Base-by-base conservation (phyloP, 1,284 basidiomycete genomes). In the Trichosporon sp. region DNA sequence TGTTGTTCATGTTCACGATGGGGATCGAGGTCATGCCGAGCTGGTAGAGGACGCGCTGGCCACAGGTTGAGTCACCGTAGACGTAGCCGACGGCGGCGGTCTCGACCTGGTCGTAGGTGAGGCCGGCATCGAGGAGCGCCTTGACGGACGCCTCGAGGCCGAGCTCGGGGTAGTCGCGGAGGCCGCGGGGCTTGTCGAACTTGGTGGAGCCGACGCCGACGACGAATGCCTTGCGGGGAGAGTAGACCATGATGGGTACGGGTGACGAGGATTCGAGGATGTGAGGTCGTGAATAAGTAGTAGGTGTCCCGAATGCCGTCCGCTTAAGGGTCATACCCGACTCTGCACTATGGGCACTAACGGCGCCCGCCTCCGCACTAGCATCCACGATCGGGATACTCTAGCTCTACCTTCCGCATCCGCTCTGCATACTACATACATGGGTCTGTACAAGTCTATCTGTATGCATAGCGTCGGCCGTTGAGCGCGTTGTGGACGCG, bases 151-250 rank as follows among this genome's bases (percentile, higher is more conserved):
- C 73, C 71, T 74, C 73, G 69, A 74, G 63, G 51, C 71, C 73
- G 67, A 72, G 71, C 46, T 68, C 69, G 71, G 70, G 69, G 56
- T 74, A 74, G 65, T 74, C 73, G 69, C 73, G 73, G 61, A 59
- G 61, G 21, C 69, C 69, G 68, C 73, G 73, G 43, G 73, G 73
- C 73, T 74, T 74, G 71, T 74, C 73, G 35, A 74, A 74, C 73
- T 74, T 74, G 67, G 73, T 74, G 65, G 73, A 74, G 67, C 73
- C 73, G 66, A 74, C 73, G 66, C 73, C 73, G 66, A 74, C 65
- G 31, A 74, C 73, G 64, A 38, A 73, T 7, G 72, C 72, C 67
- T 73, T 73, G 69, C 69, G 69, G 26, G 72, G 69, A 12, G 63
- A 38, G 71, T 68, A 72, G 68, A 63, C 68, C 72, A 73, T 73